phyloP scores from a whole-genome alignment of 345 rosid genomes.

The Syzygium oleosum region DNA sequence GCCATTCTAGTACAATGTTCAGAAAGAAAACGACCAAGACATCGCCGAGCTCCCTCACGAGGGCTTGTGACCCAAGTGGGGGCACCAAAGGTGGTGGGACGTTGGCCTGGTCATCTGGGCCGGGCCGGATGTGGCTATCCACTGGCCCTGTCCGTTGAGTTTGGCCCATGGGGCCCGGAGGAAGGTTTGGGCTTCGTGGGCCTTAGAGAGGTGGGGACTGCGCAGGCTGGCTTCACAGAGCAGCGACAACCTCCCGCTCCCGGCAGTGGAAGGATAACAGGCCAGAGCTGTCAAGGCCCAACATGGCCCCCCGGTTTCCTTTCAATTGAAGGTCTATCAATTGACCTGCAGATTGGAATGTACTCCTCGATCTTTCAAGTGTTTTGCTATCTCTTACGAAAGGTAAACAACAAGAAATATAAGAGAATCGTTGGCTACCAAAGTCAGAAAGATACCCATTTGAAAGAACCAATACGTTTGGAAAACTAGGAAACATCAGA shows the following conservation, averaged over 20 bases:
- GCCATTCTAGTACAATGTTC: accelerated
- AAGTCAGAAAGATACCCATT: background rate
- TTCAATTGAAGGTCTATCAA: background rate
- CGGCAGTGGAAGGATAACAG: constrained; percentile 31
- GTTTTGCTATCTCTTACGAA: background rate
- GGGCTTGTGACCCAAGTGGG: constrained; percentile 21
- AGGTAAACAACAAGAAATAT: background rate
- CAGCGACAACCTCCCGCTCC: constrained; percentile 32
- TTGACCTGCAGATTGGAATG: background rate
- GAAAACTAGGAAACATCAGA: background rate
- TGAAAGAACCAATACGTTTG: background rate
- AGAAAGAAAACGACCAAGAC: accelerated
- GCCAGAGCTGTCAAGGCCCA: background rate
- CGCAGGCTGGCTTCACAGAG: constrained; percentile 51
- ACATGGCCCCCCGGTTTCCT: background rate
- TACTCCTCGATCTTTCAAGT: background rate
- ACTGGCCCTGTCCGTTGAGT: constrained; percentile 23
- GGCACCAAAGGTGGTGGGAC: background rate
- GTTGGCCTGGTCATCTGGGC: background rate
- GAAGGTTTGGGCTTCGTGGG: background rate
- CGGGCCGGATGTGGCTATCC: background rate
- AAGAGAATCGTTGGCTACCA: background rate
- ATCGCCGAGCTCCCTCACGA: constrained; percentile 3
- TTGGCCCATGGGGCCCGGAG: background rate
- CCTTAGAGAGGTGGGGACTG: constrained; percentile 21